Conservation (phyloP, 2,329 filamentous ascomycete species). For the Aureobasidium mangrovei region DNA sequence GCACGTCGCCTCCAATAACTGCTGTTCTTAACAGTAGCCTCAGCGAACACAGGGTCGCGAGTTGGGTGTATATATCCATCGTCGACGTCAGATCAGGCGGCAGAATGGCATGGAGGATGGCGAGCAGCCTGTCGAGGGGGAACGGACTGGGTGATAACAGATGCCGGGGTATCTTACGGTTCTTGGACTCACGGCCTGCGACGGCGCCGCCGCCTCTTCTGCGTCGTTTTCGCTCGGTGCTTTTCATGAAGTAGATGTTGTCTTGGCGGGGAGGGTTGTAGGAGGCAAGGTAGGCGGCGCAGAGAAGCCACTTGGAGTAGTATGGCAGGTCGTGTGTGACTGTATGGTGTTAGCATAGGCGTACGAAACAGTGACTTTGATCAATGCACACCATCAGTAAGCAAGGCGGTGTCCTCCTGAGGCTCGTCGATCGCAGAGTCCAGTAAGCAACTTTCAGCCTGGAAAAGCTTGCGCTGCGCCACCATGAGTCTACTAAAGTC, state of each 20-base stretch:
- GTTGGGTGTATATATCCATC: slow-evolving; percentile 43
- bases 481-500: slow-evolving; percentile 82
- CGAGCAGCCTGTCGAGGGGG: slow-evolving; percentile 66
- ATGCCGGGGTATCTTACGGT: slow-evolving; percentile 67
- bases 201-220: slow-evolving; percentile 43
- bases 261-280: slow-evolving; percentile 72
- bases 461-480: slow-evolving; percentile 58
- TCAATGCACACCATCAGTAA: slow-evolving; percentile 1
- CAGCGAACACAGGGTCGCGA: slow-evolving; percentile 66
- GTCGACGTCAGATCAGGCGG: slow-evolving; percentile 36
- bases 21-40: slow-evolving; percentile 57
- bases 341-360: slow-evolving; percentile 11
- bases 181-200: slow-evolving; percentile 29
- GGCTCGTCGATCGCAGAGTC: slow-evolving; percentile 30
- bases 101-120: slow-evolving; percentile 63
- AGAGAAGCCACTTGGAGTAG: slow-evolving; percentile 63
- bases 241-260: slow-evolving; percentile 65
- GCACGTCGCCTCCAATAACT: slow-evolving; percentile 50
- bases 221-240: slow-evolving; percentile 44
- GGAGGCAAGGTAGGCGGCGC: slow-evolving; percentile 71
- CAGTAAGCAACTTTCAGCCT: slow-evolving; percentile 61
- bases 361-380: background rate
- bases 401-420: background rate
- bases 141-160: slow-evolving; percentile 70
- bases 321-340: slow-evolving; percentile 51